Evolutionary conservation across 768 basidiomycete species (phyloP).

Genomic region (Fibroporia radiculosa): DNA sequence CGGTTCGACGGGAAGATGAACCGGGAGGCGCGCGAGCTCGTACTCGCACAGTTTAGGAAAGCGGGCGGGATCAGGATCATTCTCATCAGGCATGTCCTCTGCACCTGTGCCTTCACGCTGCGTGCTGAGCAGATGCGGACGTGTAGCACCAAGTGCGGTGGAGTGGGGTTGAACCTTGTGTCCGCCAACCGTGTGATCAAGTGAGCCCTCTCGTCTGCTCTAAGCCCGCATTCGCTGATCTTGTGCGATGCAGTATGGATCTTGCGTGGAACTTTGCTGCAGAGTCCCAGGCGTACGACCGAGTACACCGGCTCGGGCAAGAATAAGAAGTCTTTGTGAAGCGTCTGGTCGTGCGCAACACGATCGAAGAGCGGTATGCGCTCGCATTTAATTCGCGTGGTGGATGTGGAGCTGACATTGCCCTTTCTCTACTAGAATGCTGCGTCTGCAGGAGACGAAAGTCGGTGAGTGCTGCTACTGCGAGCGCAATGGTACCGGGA

Average conservation of each 20-base stretch:
- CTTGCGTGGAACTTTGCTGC: conserved; percentile 69
- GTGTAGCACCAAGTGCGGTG: conserved; percentile 56
- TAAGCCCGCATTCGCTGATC: neutral
- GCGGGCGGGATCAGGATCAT: conserved; percentile 53
- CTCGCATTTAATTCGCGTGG: neutral
- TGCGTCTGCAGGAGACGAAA: conserved; percentile 63
- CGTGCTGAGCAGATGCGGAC: too few relatives aligned
- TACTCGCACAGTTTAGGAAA: conserved; percentile 46
- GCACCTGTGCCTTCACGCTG: neutral
- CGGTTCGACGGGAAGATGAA: conserved; percentile 70
- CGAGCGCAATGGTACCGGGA: neutral
- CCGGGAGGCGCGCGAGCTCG: conserved; percentile 39
- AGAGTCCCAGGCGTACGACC: conserved; percentile 56
- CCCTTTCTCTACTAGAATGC: conserved; percentile 38
- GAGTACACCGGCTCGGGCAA: conserved; percentile 65
- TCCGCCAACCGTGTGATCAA: conserved; percentile 65
- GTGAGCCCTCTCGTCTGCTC: conserved; percentile 26
- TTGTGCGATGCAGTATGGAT: conserved; percentile 43
- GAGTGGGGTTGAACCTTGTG: conserved; percentile 61
- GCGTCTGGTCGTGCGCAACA: conserved; percentile 56
- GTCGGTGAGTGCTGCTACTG: conserved; percentile 28
- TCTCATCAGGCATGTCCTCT: conserved; percentile 46
- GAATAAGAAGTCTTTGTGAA: conserved; percentile 62
- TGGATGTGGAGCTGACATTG: neutral
- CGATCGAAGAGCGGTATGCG: conserved; percentile 67